phyloP scores from a whole-genome alignment of 2,329 filamentous ascomycete species.

The Lasiodiplodia hormozganensis region DNA sequence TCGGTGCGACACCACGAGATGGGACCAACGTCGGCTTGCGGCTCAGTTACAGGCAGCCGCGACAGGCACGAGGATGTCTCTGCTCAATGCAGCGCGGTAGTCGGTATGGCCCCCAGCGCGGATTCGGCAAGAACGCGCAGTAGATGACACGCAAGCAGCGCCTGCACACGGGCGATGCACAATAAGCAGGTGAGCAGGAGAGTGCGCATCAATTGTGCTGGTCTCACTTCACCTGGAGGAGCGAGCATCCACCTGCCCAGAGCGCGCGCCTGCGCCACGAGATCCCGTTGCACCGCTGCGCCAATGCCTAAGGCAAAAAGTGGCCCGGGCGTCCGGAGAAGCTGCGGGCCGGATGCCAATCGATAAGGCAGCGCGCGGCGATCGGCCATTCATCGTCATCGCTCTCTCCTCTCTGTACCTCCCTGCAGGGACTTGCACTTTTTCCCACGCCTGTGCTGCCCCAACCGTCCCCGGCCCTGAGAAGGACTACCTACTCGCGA shows the following conservation, averaged over 20 bases:
- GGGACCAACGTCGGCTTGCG: constrained; percentile 11
- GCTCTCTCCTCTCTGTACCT: constrained; percentile 13
- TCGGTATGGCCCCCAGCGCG: not conserved
- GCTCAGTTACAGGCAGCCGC: not conserved
- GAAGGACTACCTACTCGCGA: not conserved
- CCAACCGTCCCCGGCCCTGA: not conserved
- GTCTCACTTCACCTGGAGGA: constrained; percentile 16
- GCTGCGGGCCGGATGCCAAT: constrained; percentile 15
- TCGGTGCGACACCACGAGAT: constrained; percentile 17
- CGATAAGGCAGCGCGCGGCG: constrained; percentile 6
- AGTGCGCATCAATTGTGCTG: constrained; percentile 8
- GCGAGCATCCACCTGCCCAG: constrained; percentile 12
- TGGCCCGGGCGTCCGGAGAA: constrained; percentile 1
- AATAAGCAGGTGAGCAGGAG: not conserved
- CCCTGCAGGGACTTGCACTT: constrained; percentile 20
- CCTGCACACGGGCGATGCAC: not conserved
- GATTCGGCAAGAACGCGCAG: not conserved
- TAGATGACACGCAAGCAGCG: not conserved
- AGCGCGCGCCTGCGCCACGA: constrained; percentile 10
- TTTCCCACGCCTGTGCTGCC: constrained; percentile 3
- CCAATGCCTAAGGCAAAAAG: not conserved
- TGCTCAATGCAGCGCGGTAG: not conserved
- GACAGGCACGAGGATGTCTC: not conserved
- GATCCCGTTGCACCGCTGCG: not conserved
- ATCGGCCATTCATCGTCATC: constrained; percentile 21